Percentiles rank a stretch among this genome's conserved stretches.
Conservation (phyloP, 441 rosid species). For the Populus trichocarpa region DNA sequence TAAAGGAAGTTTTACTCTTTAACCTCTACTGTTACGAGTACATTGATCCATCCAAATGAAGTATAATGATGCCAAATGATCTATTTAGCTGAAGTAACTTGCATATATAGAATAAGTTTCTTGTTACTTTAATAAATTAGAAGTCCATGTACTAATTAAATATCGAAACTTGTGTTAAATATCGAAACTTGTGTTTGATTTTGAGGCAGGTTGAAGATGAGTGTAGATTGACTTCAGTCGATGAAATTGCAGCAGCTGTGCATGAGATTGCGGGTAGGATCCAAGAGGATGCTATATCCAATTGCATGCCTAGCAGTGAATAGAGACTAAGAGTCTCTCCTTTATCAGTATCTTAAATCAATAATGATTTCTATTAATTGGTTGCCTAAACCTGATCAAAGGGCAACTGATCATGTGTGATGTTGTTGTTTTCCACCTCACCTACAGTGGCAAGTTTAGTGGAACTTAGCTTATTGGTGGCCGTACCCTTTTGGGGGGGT, state of each 20-base stretch:
- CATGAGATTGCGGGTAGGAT: conserved; percentile 46
- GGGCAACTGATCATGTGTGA: neutral
- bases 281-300: conserved; percentile 24
- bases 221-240: conserved; percentile 38
- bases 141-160: neutral
- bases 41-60: neutral
- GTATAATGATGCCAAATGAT: neutral
- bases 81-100: neutral
- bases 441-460: neutral
- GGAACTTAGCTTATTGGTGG: neutral
- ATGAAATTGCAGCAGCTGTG: conserved; percentile 54
- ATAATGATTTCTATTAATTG: neutral
- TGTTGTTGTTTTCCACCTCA: neutral
- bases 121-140: neutral
- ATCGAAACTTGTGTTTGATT: conserved; percentile 6
- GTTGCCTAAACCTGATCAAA: neutral
- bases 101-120: neutral
- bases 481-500: neutral
- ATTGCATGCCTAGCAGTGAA: neutral
- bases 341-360: neutral
- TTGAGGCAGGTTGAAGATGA: conserved; percentile 48
- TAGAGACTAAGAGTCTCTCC: neutral
- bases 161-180: neutral
- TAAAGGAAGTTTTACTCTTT: neutral
- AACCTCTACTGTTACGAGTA: neutral